Conservation (phyloP, 192 early-diverging fungal genomes). For the Irineochytrium annulatum region DNA sequence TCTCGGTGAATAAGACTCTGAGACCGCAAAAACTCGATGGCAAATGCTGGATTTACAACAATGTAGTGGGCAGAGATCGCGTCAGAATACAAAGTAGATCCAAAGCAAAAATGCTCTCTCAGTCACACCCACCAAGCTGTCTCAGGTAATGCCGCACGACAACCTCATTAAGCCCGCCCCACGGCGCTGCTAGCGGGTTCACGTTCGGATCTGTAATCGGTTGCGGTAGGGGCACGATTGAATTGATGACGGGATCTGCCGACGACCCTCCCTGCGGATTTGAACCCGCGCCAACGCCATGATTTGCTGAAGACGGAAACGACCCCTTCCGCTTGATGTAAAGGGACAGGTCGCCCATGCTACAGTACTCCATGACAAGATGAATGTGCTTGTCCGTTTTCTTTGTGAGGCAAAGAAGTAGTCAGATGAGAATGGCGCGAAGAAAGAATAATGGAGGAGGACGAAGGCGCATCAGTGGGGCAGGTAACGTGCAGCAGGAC, state of each 20-base stretch:
- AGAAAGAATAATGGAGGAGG: too few species aligned
- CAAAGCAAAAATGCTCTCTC: background rate
- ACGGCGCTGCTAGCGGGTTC: constrained; percentile 40
- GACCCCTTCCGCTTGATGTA: constrained; percentile 71
- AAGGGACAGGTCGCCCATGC: constrained; percentile 86
- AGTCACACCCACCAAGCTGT: constrained; percentile 67
- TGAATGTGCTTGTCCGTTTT: constrained; percentile 93
- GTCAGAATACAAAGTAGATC: constrained; percentile 7
- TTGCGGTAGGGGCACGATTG: constrained; percentile 31
- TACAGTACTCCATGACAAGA: constrained; percentile 96
- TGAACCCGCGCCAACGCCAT: constrained; percentile 15
- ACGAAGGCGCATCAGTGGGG: too few species aligned
- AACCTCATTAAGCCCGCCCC: constrained; percentile 75
- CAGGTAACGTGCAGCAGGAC: too few species aligned
- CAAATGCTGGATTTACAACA: constrained; percentile 49
- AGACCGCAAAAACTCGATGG: constrained; percentile 82
- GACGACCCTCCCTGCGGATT: constrained; percentile 11
- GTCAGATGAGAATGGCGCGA: too few species aligned
- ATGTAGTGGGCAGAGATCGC: constrained; percentile 9
- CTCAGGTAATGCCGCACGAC: constrained; percentile 81
- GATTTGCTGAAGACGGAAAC: too few species aligned
- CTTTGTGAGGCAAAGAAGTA: constrained; percentile 31
- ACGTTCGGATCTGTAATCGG: constrained; percentile 3
- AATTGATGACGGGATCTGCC: background rate
- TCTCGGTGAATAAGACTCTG: constrained; percentile 92